A percentile compares a stretch with the other conserved stretches of the same genome.
These are phyloP conservation scores for Oryza nivara DNA, from an alignment of 176 grass and related monocot species.

Conservation along the genomic window DNA sequence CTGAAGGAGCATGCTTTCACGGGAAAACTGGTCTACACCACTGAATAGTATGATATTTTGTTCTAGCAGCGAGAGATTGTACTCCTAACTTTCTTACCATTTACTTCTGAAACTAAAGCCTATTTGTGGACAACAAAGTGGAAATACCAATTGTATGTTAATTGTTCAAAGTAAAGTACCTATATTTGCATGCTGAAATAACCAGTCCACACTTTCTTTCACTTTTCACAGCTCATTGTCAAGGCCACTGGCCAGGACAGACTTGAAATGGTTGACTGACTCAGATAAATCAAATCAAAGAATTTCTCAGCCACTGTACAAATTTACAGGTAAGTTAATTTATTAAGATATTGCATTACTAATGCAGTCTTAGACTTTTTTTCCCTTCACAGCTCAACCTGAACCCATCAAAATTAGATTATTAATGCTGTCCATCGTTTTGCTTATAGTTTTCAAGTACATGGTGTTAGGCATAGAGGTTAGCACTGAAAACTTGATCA, in stretches of 20 bases:
- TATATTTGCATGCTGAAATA: neutral
- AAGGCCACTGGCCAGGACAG: neutral
- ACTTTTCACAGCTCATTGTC: neutral
- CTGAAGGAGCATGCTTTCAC: neutral
- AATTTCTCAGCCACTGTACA: neutral
- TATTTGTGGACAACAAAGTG: neutral
- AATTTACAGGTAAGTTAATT: neutral
- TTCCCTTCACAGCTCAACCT: neutral
- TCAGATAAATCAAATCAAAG: neutral
- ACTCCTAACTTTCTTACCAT: neutral
- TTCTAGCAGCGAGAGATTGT: neutral
- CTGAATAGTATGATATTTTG: neutral
- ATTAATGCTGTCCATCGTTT: neutral
- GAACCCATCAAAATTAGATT: neutral
- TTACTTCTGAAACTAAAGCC: neutral
- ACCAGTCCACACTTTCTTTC: neutral
- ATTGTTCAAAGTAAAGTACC: neutral
- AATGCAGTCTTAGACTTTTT: neutral
- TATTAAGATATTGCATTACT: neutral
- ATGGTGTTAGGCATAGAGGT: neutral
- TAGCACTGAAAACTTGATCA: neutral
- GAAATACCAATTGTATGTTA: neutral
- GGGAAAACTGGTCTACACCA: neutral
- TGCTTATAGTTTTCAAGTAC: neutral
- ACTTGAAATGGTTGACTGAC: neutral